Evolutionary conservation across 148 eudicot genomes (phyloP), one percentile per base, ranked within the genome.

Genomic region (Diospyros lotus): DNA sequence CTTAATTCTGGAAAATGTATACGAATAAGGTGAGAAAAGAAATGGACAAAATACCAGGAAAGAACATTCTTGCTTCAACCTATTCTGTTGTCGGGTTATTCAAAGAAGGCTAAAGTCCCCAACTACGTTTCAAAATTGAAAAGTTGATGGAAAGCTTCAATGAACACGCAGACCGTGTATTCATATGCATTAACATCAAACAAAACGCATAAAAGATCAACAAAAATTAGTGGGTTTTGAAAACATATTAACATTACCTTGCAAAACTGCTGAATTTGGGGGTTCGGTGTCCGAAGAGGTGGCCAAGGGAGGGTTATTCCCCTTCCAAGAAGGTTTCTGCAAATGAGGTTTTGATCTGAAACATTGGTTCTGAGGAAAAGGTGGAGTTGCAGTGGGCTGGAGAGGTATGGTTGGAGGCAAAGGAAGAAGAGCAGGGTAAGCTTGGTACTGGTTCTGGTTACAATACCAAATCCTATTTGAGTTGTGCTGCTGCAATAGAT

Each of bases 401-500:
- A 84, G 82, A 69, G 90, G 90, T 52, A 87, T 69, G 71, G 78
- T 77, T 61, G 90, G 88, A 64, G 94, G 98, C 58, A 89, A 81
- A 75, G 98, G 98, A 68, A 91, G 95, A 68, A 94, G 80, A 67
- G 90, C 89, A 55, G 91, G 85, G 72, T 71, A 78, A 68, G 12
- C 72, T 50, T 85, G 89, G 45, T 82, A 83, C 8, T 83, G 80
- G 68, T 89, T 86, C 43, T 84, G 88, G 78, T 82, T 77, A 64
- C 77, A 80, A 69, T 78, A 85, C 45, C 90, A 83, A 82, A 60
- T 60, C 68, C 80, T 78, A 74, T 78, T 89, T 62, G 83, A 73
- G 73, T 82, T 77, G 9, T 86, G 87, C 66, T 65, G 62, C 53
- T 71, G 67, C 39, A 77, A 68, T 28, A 73, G 81, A 43, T 84